A percentile compares a stretch with the other conserved stretches of the same genome.
phyloP scores from a whole-genome alignment of 2,329 filamentous ascomycete genomes.

The Cladorrhinum sp. region DNA sequence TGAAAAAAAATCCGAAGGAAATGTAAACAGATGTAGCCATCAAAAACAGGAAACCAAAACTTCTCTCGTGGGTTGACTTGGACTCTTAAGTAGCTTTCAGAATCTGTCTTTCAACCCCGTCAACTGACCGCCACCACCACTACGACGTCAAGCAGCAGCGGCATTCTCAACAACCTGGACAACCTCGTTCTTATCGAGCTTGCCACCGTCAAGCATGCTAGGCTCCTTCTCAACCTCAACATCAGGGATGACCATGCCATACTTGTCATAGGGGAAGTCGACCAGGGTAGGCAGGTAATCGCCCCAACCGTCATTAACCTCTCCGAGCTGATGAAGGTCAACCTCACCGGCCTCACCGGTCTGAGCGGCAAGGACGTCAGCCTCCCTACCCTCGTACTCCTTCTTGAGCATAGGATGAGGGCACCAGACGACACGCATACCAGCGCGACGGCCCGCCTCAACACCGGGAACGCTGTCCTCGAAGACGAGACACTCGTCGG shows the following conservation, averaged over 20 bases:
- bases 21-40: neutral
- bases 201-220: constrained; percentile 41
- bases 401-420: constrained; percentile 76
- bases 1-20: neutral
- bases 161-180: constrained; percentile 18
- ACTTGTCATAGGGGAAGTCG: constrained; percentile 57
- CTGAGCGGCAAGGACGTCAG: constrained; percentile 76
- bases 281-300: constrained; percentile 51
- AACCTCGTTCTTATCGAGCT: constrained; percentile 21
- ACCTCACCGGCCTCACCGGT: constrained; percentile 63
- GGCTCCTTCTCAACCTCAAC: constrained; percentile 42
- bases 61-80: neutral
- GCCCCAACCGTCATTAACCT: constrained; percentile 59
- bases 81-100: neutral
- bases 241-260: constrained; percentile 53
- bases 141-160: neutral
- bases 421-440: constrained; percentile 92
- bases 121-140: too few species aligned
- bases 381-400: constrained; percentile 74
- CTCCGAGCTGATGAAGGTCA: constrained; percentile 55
- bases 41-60: neutral
- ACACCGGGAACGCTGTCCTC: constrained; percentile 94
- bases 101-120: neutral
- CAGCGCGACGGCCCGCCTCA: constrained; percentile 83
- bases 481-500: constrained; percentile 91